These are phyloP conservation scores for Cucurbita maxima DNA, from an alignment of 306 rosid species.

Conservation along the genomic window DNA sequence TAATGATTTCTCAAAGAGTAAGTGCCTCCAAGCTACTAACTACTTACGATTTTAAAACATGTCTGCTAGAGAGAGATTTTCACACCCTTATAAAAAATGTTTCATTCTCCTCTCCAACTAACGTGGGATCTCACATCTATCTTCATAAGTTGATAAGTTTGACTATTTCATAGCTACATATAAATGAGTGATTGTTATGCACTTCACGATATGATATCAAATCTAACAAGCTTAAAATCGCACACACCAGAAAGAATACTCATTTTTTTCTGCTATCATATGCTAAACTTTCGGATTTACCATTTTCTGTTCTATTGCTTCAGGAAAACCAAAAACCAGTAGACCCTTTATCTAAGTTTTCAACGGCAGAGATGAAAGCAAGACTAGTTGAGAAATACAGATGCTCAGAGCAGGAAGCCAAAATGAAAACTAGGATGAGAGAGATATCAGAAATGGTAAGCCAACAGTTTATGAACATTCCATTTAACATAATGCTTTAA, in stretches of 20 bases:
- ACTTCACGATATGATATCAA: not conserved
- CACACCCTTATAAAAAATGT: no score
- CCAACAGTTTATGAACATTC: not conserved
- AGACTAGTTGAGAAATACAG: slow-evolving; percentile 60
- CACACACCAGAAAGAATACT: not conserved
- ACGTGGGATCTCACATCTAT: no score
- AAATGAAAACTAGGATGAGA: slow-evolving; percentile 38
- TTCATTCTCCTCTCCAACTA: no score
- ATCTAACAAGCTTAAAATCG: not conserved
- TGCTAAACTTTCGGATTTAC: not conserved
- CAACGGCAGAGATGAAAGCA: slow-evolving; percentile 69
- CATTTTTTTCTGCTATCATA: not conserved
- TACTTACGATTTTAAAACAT: no score
- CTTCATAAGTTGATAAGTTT: not conserved
- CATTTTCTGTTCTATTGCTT: not conserved
- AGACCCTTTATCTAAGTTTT: slow-evolving; percentile 62
- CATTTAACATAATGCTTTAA: not conserved
- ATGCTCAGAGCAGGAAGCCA: slow-evolving; percentile 50
- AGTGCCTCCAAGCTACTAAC: slow-evolving; percentile 14
- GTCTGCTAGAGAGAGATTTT: no score
- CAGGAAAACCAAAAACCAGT: slow-evolving; percentile 63
- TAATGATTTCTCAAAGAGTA: slow-evolving; percentile 29
- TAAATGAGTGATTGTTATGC: not conserved
- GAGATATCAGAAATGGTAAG: slow-evolving; percentile 49
- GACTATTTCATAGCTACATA: not conserved